A percentile compares a stretch with the other conserved stretches of the same genome.
Conservation (phyloP, 805 yeast genomes). For the Deakozyma indianensis region DNA sequence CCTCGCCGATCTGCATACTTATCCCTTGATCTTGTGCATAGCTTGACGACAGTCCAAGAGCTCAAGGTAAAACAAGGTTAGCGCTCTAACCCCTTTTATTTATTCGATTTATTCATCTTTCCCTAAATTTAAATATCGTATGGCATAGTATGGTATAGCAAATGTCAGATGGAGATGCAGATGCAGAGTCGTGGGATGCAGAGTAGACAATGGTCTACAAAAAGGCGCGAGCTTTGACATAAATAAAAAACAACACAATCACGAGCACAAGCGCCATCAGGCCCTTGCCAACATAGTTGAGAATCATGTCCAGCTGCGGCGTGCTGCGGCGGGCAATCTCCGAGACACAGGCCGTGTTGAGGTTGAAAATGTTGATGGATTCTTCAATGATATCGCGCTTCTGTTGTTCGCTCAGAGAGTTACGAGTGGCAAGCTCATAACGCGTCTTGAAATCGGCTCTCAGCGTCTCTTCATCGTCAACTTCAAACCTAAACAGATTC, state of each 20-base stretch:
- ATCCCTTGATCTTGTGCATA: conserved; percentile 9
- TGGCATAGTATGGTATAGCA: no score
- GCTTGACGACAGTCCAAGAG: no score
- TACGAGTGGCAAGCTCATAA: conserved; percentile 64
- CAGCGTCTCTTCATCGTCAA: conserved; percentile 49
- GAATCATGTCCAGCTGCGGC: conserved; percentile 7
- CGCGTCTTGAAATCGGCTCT: conserved; percentile 57
- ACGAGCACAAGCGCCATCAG: background rate
- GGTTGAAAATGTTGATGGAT: conserved; percentile 47
- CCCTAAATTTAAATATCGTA: no score
- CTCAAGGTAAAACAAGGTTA: no score
- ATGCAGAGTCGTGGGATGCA: no score
- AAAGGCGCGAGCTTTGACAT: background rate
- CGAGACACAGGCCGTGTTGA: conserved; percentile 43
- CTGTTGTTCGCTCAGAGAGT: conserved; percentile 52
- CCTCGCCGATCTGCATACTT: conserved; percentile 8
- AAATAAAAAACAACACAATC: conserved; percentile 1
- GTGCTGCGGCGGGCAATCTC: conserved; percentile 56
- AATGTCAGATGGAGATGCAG: no score
- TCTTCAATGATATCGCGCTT: conserved; percentile 58
- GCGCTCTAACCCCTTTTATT: no score
- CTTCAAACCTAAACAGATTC: conserved; percentile 57
- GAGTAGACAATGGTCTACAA: no score
- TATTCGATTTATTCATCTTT: no score
- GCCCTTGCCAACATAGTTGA: conserved; percentile 7